Percentiles rank a stretch among this genome's conserved stretches.
phyloP scores from a whole-genome alignment of 2,329 filamentous ascomycete genomes.

The Ustulina deusta region DNA sequence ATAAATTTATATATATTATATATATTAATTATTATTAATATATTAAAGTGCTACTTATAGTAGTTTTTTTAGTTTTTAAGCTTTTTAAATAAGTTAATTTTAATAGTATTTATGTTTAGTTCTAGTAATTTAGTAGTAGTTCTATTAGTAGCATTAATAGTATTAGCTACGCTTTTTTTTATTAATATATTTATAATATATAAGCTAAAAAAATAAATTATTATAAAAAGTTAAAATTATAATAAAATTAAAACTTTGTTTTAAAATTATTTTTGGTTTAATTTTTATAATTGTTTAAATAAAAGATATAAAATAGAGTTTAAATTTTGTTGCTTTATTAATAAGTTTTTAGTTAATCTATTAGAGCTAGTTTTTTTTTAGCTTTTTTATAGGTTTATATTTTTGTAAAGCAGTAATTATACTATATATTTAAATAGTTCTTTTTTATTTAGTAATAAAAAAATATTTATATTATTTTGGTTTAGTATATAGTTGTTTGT shows the following conservation, averaged over 20 bases:
- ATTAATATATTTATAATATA: constrained; percentile 1
- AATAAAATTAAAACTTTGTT: not conserved
- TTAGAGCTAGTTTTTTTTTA: not conserved
- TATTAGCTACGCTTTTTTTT: not conserved
- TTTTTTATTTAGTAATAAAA: not conserved
- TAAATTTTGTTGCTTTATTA: too few relatives aligned
- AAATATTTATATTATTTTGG: not conserved
- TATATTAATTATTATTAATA: constrained; percentile 2
- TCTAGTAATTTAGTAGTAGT: not conserved
- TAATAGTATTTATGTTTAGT: not conserved
- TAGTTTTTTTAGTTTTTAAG: not conserved
- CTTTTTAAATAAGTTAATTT: not conserved
- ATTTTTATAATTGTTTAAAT: constrained; percentile 6
- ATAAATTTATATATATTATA: constrained; percentile 1
- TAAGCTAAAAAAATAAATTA: not conserved
- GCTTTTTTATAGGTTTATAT: not conserved
- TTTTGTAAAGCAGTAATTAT: not conserved
- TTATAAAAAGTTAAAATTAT: not conserved
- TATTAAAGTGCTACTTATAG: not conserved
- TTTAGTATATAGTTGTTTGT: not conserved
- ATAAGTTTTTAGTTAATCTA: not conserved
- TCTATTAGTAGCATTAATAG: not conserved
- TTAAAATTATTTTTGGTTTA: not conserved
- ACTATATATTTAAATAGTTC: not conserved
- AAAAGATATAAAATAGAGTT: not conserved